phyloP scores from a whole-genome alignment of 2,329 filamentous ascomycete genomes.

The Colletotrichum eremochloae region DNA sequence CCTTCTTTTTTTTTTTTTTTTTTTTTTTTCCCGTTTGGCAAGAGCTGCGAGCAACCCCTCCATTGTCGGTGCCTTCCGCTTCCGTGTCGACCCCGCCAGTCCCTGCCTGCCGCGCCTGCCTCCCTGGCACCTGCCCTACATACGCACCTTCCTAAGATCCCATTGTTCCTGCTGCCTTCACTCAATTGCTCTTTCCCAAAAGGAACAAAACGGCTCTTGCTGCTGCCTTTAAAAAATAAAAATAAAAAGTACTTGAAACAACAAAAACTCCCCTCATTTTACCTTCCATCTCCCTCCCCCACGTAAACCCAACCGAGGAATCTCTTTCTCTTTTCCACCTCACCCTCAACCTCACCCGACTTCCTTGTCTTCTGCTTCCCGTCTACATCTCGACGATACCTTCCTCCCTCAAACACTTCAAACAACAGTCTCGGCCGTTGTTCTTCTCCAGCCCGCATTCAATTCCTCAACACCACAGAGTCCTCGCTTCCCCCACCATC shows the following conservation, averaged over 20 bases:
- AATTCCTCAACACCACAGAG: neutral
- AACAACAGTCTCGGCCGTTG: neutral
- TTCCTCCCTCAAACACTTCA: neutral
- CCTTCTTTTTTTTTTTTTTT: neutral
- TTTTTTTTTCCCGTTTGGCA: constrained; percentile 8
- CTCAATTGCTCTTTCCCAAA: constrained; percentile 22
- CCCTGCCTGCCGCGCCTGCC: constrained; percentile 22
- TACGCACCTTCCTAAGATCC: neutral
- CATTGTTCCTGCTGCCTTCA: constrained; percentile 18
- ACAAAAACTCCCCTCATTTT: neutral
- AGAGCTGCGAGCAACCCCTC: constrained; percentile 33
- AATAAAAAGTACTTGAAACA: neutral
- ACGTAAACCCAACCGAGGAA: constrained; percentile 21
- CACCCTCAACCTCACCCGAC: neutral
- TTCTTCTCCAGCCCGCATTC: neutral
- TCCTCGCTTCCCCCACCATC: constrained; percentile 19
- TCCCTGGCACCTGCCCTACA: neutral
- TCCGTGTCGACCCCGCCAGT: constrained; percentile 27
- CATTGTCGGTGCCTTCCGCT: neutral
- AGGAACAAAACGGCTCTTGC: neutral
- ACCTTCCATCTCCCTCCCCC: neutral
- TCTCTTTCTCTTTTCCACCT: constrained; percentile 28
- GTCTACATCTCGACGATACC: neutral
- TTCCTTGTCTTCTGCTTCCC: neutral
- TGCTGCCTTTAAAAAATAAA: neutral